Evolutionary conservation across 441 rosid genomes (phyloP), one percentile per base, ranked within the genome.

Genomic region (Erodium chrysanthum): DNA sequence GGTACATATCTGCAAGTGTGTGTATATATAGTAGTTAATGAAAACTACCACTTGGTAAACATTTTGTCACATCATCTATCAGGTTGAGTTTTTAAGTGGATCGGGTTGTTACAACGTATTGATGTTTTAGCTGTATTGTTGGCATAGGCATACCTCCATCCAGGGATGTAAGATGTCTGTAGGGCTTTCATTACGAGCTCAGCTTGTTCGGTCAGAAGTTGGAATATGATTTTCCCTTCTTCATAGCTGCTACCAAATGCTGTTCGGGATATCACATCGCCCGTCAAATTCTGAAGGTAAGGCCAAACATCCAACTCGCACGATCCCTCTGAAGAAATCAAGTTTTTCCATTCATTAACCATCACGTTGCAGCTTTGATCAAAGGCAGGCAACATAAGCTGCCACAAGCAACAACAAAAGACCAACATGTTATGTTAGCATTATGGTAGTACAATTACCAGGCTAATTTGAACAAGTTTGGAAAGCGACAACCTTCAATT

Each of bases 161-260:
- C 67, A 1, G 67, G 70, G 50, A 66, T 18, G 18, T 5, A 66
- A 48, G n/a, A 10, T 7, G 29, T 52, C 33, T 18, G 56, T 0
- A 71, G 5, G 37, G 9, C 2, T 31, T 44, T 58, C n/a, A 58
- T 1, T 6, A 15, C 3, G 23, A 71, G 59, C 7, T n/a, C 10
- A 20, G 33, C 15, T 37, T 31, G 37, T 60, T 71, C 67, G 14
- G 11, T 11, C 20, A 33, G 74, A 37, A 71, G 69, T 27, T 7
- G 23, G 56, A 56, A 65, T 3, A 71, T 65, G 40, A 2, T 65
- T 22, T 54, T 35, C 15, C 69, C 66, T 52, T 71, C 74, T 37
- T 65, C 74, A 8, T 22, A 65, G 61, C 31, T 46, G 21, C 68
- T 70, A n/a, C n/a, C n/a, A n/a, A n/a, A n/a, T n/a, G n/a, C n/a